phyloP scores from a whole-genome alignment of 225 moss, liverwort and hornwort genomes.

The Polytrichum commune region DNA sequence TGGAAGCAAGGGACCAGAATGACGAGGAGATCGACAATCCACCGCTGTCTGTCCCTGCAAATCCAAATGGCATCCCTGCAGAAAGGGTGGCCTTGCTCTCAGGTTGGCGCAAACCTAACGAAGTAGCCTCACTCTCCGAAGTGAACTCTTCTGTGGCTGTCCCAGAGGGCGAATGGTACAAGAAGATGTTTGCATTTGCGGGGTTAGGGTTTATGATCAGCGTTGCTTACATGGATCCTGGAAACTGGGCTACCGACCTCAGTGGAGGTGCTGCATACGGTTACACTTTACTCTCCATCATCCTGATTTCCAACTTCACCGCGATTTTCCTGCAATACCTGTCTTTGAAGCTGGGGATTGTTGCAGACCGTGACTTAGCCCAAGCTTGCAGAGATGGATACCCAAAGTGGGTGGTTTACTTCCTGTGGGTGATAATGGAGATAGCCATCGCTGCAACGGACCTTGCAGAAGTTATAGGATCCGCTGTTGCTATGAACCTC shows the following conservation, averaged over 20 bases:
- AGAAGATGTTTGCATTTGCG: slow-evolving; percentile 76
- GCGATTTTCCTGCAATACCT: slow-evolving; percentile 82
- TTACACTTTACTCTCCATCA: slow-evolving; percentile 73
- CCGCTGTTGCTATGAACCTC: slow-evolving; percentile 82
- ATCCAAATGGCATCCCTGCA: not conserved
- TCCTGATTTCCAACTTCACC: slow-evolving; percentile 74
- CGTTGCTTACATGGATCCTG: slow-evolving; percentile 98
- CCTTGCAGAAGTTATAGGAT: slow-evolving; percentile 89
- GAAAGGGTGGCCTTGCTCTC: slow-evolving; percentile 39
- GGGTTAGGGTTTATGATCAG: slow-evolving; percentile 91
- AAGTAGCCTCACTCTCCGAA: slow-evolving; percentile 66
- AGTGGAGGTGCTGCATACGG: slow-evolving; percentile 79
- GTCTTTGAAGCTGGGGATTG: slow-evolving; percentile 76
- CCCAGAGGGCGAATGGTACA: slow-evolving; percentile 76
- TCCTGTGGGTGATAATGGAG: slow-evolving; percentile 79
- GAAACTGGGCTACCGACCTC: slow-evolving; percentile 96
- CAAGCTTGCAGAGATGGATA: slow-evolving; percentile 92
- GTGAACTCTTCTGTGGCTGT: slow-evolving; percentile 64
- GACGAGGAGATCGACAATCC: slow-evolving; percentile 4
- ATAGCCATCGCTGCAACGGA: slow-evolving; percentile 93
- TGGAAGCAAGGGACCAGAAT: slow-evolving; percentile 11
- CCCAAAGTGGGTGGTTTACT: slow-evolving; percentile 64
- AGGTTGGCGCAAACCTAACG: slow-evolving; percentile 53
- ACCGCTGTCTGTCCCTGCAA: not conserved
- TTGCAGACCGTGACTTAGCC: slow-evolving; percentile 82